A percentile compares a stretch with the other conserved stretches of the same genome.
Conservation (phyloP, 2,329 filamentous ascomycete genomes). For the Arthrobotrys sinensis region DNA sequence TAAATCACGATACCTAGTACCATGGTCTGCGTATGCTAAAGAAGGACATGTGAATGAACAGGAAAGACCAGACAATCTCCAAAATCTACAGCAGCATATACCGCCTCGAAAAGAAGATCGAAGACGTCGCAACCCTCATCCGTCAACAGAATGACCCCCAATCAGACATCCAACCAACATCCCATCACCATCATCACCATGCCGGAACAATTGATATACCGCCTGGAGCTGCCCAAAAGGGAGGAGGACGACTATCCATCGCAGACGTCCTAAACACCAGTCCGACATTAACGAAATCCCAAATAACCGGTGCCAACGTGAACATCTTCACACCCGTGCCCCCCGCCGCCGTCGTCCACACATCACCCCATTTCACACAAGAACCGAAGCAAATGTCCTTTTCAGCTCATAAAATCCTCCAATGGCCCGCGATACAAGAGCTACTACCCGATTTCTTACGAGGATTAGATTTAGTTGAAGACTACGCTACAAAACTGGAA, state of each 20-base stretch:
- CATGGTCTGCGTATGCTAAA: neutral
- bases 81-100: constrained; percentile 73
- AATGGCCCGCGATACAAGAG: constrained; percentile 70
- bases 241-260: constrained; percentile 50
- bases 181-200: constrained; percentile 55
- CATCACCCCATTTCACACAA: constrained; percentile 27
- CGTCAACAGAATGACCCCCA: constrained; percentile 64
- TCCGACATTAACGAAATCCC: constrained; percentile 70
- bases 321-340: constrained; percentile 36
- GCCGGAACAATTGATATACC: constrained; percentile 25
- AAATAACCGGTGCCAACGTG: neutral
- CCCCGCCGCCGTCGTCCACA: neutral
- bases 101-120: constrained; percentile 72
- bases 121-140: constrained; percentile 69
- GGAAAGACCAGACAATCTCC: constrained; percentile 72
- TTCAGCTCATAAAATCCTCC: constrained; percentile 70
- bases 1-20: neutral
- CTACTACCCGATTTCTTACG: constrained; percentile 69
- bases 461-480: constrained; percentile 68
- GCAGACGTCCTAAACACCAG: constrained; percentile 66
- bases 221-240: constrained; percentile 64
- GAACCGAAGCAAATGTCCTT: constrained; percentile 58
- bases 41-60: constrained; percentile 62
- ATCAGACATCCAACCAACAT: constrained; percentile 51
- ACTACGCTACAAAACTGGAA: constrained; percentile 72